These are phyloP conservation scores for Pneumocystis canis DNA, from an alignment of 1,139 yeast species.

Conservation along the genomic window DNA sequence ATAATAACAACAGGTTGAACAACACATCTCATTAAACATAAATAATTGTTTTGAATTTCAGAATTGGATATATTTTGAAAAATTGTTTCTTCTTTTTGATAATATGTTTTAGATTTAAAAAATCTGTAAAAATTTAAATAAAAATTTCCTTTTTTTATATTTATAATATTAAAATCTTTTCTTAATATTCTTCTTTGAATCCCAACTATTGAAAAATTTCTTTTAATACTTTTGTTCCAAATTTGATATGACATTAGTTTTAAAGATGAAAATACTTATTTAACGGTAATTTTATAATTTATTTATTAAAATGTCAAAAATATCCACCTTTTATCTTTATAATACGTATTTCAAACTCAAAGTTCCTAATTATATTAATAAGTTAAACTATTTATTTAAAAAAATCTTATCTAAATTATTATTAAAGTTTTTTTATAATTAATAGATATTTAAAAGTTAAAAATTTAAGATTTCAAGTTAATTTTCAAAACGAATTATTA, in stretches of 20 bases:
- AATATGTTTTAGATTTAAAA: neutral
- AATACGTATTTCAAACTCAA: neutral
- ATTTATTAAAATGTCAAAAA: neutral
- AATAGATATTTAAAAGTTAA: neutral
- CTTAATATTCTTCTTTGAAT: neutral
- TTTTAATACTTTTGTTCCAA: neutral
- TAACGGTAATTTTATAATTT: neutral
- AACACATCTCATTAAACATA: neutral
- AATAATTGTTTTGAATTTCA: neutral
- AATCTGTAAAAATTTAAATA: neutral
- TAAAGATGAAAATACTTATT: neutral
- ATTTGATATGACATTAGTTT: neutral
- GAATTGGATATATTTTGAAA: neutral
- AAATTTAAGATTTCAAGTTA: neutral
- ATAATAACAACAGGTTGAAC: constrained; percentile 1
- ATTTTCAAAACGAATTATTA: neutral
- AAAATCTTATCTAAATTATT: neutral
- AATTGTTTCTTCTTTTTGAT: neutral
- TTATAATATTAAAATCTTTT: neutral
- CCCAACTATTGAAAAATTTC: neutral
- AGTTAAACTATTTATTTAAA: neutral
- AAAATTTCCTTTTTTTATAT: neutral
- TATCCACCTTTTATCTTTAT: neutral
- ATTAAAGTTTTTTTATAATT: neutral
- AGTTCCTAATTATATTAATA: neutral